A percentile compares a stretch with the other conserved stretches of the same genome.
phyloP scores from a whole-genome alignment of 345 rosid genomes.

The Triadica sebifera region DNA sequence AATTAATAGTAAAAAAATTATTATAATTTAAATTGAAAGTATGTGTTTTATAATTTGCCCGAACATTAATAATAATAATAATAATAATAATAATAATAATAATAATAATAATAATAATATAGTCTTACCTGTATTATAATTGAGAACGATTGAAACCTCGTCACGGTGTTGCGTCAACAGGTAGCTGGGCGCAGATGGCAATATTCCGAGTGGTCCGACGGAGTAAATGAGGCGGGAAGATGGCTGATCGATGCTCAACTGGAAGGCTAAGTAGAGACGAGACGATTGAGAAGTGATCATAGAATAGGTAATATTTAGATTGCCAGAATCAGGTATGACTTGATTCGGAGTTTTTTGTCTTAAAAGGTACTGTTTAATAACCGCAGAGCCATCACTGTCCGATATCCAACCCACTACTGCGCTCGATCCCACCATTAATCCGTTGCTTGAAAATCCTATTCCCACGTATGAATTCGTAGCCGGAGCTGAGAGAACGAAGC shows the following conservation, averaged over 20 bases:
- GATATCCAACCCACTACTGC: constrained; percentile 82
- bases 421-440: constrained; percentile 66
- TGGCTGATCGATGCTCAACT: constrained; percentile 47
- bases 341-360: constrained; percentile 33
- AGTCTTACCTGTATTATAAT: constrained; percentile 60
- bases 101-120: background rate
- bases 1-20: no score
- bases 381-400: constrained; percentile 15
- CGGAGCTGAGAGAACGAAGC: constrained; percentile 69
- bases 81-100: background rate
- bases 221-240: constrained; percentile 49
- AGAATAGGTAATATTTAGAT: constrained; percentile 38
- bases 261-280: constrained; percentile 64
- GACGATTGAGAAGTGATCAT: constrained; percentile 44
- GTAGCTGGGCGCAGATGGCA: constrained; percentile 47
- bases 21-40: no score
- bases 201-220: constrained; percentile 43
- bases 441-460: constrained; percentile 68
- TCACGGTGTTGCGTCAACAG: constrained; percentile 50
- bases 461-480: constrained; percentile 45
- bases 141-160: constrained; percentile 43
- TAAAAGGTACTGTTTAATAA: constrained; percentile 49
- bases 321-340: constrained; percentile 60
- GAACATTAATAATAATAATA: no score
- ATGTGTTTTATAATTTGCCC: no score